These are phyloP conservation scores for Wallacemonas sp. DNA, from an alignment of 208 protist genomes.

Conservation along the genomic window DNA sequence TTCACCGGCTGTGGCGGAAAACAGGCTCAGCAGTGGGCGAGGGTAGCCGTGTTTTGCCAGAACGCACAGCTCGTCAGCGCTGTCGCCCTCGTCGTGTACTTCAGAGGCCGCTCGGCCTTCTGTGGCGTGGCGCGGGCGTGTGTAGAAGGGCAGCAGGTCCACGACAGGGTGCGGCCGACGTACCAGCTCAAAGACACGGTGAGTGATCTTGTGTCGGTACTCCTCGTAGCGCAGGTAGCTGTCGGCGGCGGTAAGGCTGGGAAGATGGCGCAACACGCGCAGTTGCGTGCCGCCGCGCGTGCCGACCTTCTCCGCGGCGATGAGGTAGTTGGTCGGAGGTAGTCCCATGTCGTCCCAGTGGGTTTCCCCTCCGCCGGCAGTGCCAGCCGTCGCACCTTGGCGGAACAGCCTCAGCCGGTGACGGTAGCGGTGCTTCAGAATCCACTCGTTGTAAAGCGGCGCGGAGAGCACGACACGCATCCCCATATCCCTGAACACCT, in stretches of 20 bases:
- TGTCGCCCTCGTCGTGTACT: too few relatives aligned
- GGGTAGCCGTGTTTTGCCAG: neutral
- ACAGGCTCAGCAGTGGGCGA: neutral
- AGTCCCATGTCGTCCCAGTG: neutral
- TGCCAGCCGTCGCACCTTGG: neutral
- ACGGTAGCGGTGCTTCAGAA: neutral
- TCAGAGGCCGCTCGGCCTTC: neutral
- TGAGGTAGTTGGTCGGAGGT: neutral
- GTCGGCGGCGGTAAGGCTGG: neutral
- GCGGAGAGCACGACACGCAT: neutral
- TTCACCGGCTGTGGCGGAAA: too few relatives aligned
- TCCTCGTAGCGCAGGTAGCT: neutral
- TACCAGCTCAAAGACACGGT: neutral
- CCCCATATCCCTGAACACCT: neutral
- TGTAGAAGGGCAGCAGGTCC: neutral
- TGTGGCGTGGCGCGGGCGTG: neutral
- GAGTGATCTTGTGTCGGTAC: neutral
- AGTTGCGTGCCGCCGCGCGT: neutral
- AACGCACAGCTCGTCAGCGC: too few relatives aligned
- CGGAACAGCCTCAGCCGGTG: neutral
- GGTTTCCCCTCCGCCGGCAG: neutral
- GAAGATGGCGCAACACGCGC: neutral
- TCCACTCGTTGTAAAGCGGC: constrained; percentile 1
- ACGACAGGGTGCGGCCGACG: neutral
- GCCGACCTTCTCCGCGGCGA: neutral